Evolutionary conservation across 116 monocot species (phyloP), one percentile per base, ranked within the genome.

Genomic region (Phalaenopsis hybrid): DNA sequence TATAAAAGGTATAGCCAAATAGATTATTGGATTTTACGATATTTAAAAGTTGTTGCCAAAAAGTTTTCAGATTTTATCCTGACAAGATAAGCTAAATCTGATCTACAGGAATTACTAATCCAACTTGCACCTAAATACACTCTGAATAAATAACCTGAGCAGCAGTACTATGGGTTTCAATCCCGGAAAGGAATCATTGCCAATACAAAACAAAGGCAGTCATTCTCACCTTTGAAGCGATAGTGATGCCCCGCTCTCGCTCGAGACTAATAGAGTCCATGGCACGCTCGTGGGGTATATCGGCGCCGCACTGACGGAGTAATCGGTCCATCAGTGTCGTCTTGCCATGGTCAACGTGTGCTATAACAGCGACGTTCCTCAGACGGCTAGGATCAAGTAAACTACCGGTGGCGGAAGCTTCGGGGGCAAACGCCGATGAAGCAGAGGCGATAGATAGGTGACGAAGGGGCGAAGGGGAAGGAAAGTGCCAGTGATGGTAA

Each of bases 201-300:
- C 2, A 79, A 20, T 18, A 37, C 57, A 41, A 79, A 79, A 20
- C 37, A 72, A 16, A 15, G 72, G 31, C 5, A 18, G 37, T 43
- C 4, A 3, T 8, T n/a, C 74, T 57, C 74, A 85, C 95, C 90
- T 99, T 99, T 65, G 98, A 99, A 67, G 98, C 86, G 77, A 99
- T 99, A 81, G 94, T 94, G 81, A 94, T 99, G n/a, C 98, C 98
- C n/a, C 98, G 93, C 85, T 99, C 98, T 49, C 98, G 93, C 89
- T 99, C 98, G 75, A 99, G 93, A 75, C 87, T 89, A 87, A 92
- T 99, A 80, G 98, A 99, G 81, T 99, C 98, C 77, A 99, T 85
- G 58, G 93, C 95, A 49, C 95, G 92, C 79, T 95, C 98, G 79
- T 95, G 95, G 4, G 98, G 95, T 59, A 96, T 85, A 57, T 96